These are phyloP conservation scores for Malassezia sp. DNA, from an alignment of 1,284 basidiomycete species.

Conservation along the genomic window DNA sequence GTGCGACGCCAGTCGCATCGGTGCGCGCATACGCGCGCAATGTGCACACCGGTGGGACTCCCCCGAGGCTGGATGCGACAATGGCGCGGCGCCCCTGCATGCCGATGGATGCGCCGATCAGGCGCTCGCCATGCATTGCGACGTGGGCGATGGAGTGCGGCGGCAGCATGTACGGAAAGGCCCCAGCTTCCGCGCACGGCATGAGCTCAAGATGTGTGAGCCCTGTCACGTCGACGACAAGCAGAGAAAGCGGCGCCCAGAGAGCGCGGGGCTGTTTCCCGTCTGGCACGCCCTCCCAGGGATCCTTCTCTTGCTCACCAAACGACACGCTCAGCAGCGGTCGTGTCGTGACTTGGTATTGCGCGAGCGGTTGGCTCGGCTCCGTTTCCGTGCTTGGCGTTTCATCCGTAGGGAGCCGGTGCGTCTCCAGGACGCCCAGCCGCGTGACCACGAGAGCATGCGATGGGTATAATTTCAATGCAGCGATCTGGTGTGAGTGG, in stretches of 20 bases:
- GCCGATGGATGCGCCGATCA: conserved; percentile 14
- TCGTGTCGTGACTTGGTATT: too few species aligned
- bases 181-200: not conserved
- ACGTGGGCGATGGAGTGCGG: not conserved
- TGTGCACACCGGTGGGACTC: conserved; percentile 13
- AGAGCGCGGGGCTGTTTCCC: too few species aligned
- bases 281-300: not conserved
- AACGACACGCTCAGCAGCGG: conserved; percentile 16
- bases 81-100: conserved; percentile 7
- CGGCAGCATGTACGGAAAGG: conserved; percentile 4
- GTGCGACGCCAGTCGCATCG: not conserved
- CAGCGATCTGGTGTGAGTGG: too few species aligned
- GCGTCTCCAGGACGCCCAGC: too few species aligned
- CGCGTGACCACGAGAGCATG: conserved; percentile 13
- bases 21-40: conserved; percentile 5
- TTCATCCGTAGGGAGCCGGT: too few species aligned
- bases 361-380: too few species aligned
- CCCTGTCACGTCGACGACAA: conserved; percentile 9
- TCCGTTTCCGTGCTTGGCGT: too few species aligned
- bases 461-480: conserved; percentile 9
- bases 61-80: conserved; percentile 12
- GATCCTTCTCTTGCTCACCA: not conserved
- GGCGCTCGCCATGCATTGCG: conserved; percentile 5
- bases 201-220: conserved; percentile 11
- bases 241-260: conserved; percentile 1